Base-by-base conservation (phyloP, 257 asterid genomes). In the Solanum verrucosum region DNA sequence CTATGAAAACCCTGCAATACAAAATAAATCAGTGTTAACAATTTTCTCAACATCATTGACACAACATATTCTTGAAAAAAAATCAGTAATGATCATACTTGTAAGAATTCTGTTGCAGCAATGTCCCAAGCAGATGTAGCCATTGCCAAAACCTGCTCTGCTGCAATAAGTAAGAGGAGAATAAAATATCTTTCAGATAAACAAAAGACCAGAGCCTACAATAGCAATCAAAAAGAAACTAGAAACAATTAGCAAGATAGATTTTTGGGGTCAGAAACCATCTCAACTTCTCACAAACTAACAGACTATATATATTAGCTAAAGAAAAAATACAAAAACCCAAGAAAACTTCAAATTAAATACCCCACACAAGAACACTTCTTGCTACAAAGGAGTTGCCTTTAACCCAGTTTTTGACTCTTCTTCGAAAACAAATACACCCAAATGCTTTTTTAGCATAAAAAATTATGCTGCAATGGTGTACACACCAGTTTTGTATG, bases 81-180 rank as follows among this genome's bases (percentile, higher is more conserved):
- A 25, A 37, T 38, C 27, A 74, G 33, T 38, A 56, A 65, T 29
- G 25, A 5, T 34, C 92, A 71, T 92, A 95, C 98, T 59, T 90
- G 94, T 25, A 92, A 88, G 88, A 95, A 95, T 79, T 93, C 95
- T 9, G 95, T 90, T 3, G 96, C 94, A 31, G 98, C 90, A 42
- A 93, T 84, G 77, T 93, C 92, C 92, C 86, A 90, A 77, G 94
- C 88, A 74, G 95, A 52, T 12, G 92, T 89, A 85, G 95, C 95
- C 98, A 95, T 95, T n/a, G 49, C 88, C 40, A 46, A 81, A 81
- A 27, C 18, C n/a, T 42, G 84, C 63, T 78, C 63, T 78, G 35
- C 25, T 78, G 37, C 37, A 25, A 14, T 42, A 25, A 13, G 27
- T n/a, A 78, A 42, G 63, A 79, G 15, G 65, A 79, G 46, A 35